Percentiles rank a stretch among this genome's conserved stretches.
phyloP scores from a whole-genome alignment of 2,329 filamentous ascomycete species.

The Corinectria fuckeliana region DNA sequence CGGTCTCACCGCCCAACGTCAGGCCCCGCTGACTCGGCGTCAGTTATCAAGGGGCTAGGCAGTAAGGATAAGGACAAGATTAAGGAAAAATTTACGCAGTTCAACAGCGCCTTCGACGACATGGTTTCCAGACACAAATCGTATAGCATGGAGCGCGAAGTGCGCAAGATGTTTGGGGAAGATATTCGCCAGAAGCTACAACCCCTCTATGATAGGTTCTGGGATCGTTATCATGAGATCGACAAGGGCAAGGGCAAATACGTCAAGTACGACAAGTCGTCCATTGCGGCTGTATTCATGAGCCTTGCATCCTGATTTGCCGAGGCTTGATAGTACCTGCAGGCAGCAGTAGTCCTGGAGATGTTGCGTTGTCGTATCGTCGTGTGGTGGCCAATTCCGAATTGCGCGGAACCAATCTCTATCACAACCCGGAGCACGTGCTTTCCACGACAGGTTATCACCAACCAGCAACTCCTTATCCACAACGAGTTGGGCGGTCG shows the following conservation, averaged over 20 bases:
- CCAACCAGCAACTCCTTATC: background rate
- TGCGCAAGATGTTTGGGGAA: constrained; percentile 77
- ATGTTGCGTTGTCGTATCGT: background rate
- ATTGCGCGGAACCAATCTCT: background rate
- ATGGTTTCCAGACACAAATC: constrained; percentile 82
- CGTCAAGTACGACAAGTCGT: constrained; percentile 92
- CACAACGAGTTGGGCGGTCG: background rate
- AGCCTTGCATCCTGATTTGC: constrained; percentile 50
- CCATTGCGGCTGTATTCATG: constrained; percentile 71
- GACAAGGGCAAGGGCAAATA: constrained; percentile 99
- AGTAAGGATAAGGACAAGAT: constrained; percentile 96
- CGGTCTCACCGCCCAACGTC: constrained; percentile 75
- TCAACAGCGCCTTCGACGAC: constrained; percentile 91
- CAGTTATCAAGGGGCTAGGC: constrained; percentile 81
- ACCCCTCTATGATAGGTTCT: constrained; percentile 93
- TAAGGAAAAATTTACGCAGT: constrained; percentile 93
- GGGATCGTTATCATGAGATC: constrained; percentile 95
- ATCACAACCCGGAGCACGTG: background rate
- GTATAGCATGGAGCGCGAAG: constrained; percentile 90
- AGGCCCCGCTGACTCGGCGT: constrained; percentile 78
- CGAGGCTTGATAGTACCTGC: background rate
- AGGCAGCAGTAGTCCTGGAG: background rate
- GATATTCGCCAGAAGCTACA: constrained; percentile 93
- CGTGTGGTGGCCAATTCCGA: background rate
- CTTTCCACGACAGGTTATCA: background rate